Conservation (phyloP, 345 rosid genomes). For the sweet orange (Citrus sinensis) region DNA sequence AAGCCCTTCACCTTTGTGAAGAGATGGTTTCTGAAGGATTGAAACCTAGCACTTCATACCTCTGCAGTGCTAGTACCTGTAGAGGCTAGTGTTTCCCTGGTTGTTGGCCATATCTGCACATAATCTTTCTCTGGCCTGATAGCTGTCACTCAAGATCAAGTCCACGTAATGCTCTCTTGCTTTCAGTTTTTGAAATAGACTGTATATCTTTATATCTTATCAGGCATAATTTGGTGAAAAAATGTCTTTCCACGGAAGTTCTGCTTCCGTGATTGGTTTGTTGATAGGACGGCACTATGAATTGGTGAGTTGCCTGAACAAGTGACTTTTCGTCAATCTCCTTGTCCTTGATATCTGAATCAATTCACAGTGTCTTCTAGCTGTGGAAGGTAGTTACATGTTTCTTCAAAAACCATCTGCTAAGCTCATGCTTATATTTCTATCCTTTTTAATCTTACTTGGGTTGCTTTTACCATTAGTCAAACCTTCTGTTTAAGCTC, state of each 20-base stretch:
- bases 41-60: constrained; percentile 15
- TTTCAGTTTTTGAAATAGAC: background rate
- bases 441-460: background rate
- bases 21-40: constrained; percentile 45
- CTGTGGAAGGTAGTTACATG: background rate
- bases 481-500: background rate
- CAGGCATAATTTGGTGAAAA: background rate
- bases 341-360: background rate
- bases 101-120: background rate
- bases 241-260: background rate
- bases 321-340: background rate
- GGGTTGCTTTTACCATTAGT: background rate
- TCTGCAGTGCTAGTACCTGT: too few species aligned
- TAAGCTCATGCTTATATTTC: background rate
- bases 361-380: background rate
- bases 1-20: constrained; percentile 30
- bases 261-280: background rate
- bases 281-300: background rate
- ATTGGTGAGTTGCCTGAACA: background rate
- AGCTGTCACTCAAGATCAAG: background rate
- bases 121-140: background rate
- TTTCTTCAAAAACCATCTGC: background rate
- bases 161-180: background rate
- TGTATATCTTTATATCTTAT: background rate
- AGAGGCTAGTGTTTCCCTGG: background rate